These are phyloP conservation scores for Dactylellina drechsleri DNA, from an alignment of 2,329 filamentous ascomycete genomes.

Conservation along the genomic window DNA sequence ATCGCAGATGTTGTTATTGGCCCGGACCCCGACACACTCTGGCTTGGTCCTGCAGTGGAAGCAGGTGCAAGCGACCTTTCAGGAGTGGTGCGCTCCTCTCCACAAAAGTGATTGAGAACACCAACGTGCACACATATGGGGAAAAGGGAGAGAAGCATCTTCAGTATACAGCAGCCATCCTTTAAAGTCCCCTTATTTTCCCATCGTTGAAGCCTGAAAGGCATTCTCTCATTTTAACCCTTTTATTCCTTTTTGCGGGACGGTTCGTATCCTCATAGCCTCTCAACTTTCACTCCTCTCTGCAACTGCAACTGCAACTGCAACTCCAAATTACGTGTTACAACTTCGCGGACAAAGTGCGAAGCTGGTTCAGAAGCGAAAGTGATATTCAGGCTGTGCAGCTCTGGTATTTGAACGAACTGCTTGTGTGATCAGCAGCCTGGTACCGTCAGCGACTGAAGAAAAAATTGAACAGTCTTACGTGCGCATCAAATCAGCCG, in stretches of 20 bases:
- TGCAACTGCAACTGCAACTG: neutral
- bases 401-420: slow-evolving; percentile 17
- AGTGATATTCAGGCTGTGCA: slow-evolving; percentile 34
- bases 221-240: slow-evolving; percentile 36
- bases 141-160: slow-evolving; percentile 1
- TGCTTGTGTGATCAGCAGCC: slow-evolving; percentile 12
- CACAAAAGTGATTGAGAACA: slow-evolving; percentile 37
- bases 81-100: slow-evolving; percentile 25
- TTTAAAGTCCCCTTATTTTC: slow-evolving; percentile 53
- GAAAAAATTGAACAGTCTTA: slow-evolving; percentile 17
- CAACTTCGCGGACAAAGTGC: slow-evolving; percentile 46
- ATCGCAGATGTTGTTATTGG: slow-evolving; percentile 49
- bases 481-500: slow-evolving; percentile 38
- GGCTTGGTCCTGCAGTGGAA: slow-evolving; percentile 5
- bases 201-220: slow-evolving; percentile 44
- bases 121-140: slow-evolving; percentile 23
- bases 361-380: slow-evolving; percentile 10
- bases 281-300: slow-evolving; percentile 20
- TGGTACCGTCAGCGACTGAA: slow-evolving; percentile 10
- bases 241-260: slow-evolving; percentile 42
- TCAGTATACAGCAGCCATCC: slow-evolving; percentile 5
- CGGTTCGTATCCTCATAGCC: slow-evolving; percentile 15
- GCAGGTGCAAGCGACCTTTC: slow-evolving; percentile 34
- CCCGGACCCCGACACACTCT: slow-evolving; percentile 22
- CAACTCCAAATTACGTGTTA: slow-evolving; percentile 13